A percentile compares a stretch with the other conserved stretches of the same genome.
These are phyloP conservation scores for Periconia sp. DNA, from an alignment of 2,329 filamentous ascomycete species.

Conservation along the genomic window DNA sequence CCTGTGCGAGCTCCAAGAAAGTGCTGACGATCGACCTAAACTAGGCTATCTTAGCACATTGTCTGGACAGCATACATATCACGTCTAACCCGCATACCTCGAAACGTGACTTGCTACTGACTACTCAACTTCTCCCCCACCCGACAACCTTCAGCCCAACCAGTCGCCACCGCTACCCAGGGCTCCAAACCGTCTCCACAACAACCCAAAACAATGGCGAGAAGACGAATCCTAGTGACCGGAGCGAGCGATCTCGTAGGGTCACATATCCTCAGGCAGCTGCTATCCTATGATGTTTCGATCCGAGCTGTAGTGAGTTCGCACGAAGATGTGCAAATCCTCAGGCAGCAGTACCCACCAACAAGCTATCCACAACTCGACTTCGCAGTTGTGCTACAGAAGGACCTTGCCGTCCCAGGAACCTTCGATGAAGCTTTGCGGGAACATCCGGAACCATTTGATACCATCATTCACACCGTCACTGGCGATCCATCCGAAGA, in stretches of 20 bases:
- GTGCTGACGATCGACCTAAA: slow-evolving; percentile 19
- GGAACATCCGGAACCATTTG: slow-evolving; percentile 24
- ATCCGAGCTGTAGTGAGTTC: slow-evolving; percentile 33
- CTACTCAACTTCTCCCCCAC: slow-evolving; percentile 14
- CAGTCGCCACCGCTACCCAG: too few species aligned
- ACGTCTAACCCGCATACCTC: slow-evolving; percentile 12
- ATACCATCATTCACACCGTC: slow-evolving; percentile 33
- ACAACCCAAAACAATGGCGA: slow-evolving; percentile 21
- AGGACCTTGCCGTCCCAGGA: slow-evolving; percentile 18
- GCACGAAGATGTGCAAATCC: slow-evolving; percentile 19
- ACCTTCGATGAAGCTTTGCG: slow-evolving; percentile 26
- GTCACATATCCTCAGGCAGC: slow-evolving; percentile 33
- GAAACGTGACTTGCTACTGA: slow-evolving; percentile 15
- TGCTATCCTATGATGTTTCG: slow-evolving; percentile 27
- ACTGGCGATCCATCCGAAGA: slow-evolving; percentile 24
- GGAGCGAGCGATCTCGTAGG: slow-evolving; percentile 30
- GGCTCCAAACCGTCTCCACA: slow-evolving; percentile 11
- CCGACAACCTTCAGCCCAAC: slow-evolving; percentile 8
- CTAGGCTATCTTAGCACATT: slow-evolving; percentile 7
- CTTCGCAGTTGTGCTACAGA: slow-evolving; percentile 22
- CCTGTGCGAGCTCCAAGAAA: slow-evolving; percentile 14
- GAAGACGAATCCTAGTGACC: slow-evolving; percentile 31
- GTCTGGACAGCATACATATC: slow-evolving; percentile 11
- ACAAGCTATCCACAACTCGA: slow-evolving; percentile 21
- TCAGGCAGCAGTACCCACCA: slow-evolving; percentile 24